Evolutionary conservation across 164 flowering plant genomes (phyloP).

Genomic region (Kalanchoe fedtschenkoi): DNA sequence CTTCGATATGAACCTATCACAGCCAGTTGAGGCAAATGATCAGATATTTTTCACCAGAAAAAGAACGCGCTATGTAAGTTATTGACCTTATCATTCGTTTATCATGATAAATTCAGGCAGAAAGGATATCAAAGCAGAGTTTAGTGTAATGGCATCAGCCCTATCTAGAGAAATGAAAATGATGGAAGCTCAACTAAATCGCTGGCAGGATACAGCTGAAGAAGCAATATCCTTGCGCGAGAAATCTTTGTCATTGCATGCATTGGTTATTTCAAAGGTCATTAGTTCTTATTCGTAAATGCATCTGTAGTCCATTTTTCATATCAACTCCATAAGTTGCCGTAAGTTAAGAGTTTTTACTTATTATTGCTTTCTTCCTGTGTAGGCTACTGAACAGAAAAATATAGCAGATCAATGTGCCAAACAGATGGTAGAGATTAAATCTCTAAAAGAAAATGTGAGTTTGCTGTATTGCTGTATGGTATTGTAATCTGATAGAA

Average conservation of each 20-base stretch:
- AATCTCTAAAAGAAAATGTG: conserved; percentile 61
- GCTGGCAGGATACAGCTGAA: conserved; percentile 68
- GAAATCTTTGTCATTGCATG: conserved; percentile 42
- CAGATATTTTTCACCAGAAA: not conserved
- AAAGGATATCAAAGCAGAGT: conserved; percentile 78
- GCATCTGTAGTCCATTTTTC: not conserved
- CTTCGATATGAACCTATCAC: not conserved
- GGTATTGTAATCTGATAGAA: too few species aligned
- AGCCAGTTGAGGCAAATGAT: not conserved
- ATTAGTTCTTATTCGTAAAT: not conserved
- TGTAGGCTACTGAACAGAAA: conserved; percentile 52
- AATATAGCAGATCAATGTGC: conserved; percentile 45
- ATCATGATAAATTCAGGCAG: conserved; percentile 35
- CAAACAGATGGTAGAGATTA: conserved; percentile 50
- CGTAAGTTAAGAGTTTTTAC: not conserved
- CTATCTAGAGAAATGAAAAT: conserved; percentile 82
- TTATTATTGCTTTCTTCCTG: not conserved
- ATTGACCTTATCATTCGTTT: not conserved
- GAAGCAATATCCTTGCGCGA: conserved; percentile 69
- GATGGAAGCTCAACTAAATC: conserved; percentile 81
- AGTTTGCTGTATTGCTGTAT: conserved; percentile 13
- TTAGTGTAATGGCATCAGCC: conserved; percentile 79
- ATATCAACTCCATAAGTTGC: not conserved
- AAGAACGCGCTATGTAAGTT: not conserved
- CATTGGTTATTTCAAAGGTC: conserved; percentile 51